Evolutionary conservation across 2,329 filamentous ascomycete genomes (phyloP).

Genomic region (Botryotinia calthae): DNA sequence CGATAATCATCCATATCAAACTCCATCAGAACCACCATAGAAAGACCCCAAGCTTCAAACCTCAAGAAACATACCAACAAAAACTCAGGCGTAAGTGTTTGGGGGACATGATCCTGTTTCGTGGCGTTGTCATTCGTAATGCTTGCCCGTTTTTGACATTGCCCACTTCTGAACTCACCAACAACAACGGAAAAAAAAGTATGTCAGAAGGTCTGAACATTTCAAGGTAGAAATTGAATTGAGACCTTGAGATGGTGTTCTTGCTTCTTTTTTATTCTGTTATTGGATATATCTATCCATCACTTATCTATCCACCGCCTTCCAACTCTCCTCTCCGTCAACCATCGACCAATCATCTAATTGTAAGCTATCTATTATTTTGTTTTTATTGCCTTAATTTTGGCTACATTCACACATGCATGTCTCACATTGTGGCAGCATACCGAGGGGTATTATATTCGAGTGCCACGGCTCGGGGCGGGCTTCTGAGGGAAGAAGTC

Average conservation of each 20-base stretch:
- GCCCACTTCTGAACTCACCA: neutral
- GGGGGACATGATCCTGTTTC: neutral
- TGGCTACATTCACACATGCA: neutral
- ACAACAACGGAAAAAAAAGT: too few relatives aligned
- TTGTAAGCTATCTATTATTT: neutral
- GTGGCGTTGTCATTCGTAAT: neutral
- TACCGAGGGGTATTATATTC: neutral
- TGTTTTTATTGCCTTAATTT: neutral
- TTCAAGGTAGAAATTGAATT: neutral
- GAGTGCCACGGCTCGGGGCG: neutral
- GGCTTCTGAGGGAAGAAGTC: neutral
- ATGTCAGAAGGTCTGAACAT: neutral
- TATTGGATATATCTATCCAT: neutral
- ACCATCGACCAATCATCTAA: neutral
- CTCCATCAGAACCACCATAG: neutral
- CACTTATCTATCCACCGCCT: neutral
- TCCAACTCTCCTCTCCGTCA: too few relatives aligned
- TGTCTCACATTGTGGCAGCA: slow-evolving; percentile 6
- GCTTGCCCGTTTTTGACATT: neutral
- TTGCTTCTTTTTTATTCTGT: neutral
- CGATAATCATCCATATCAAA: neutral
- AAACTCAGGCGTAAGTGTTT: neutral
- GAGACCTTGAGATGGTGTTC: neutral
- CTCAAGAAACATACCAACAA: neutral
- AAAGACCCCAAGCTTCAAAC: neutral